Evolutionary conservation across 208 protist species (phyloP), one percentile per base, ranked within the genome.

Genomic region (Crithidia bombi): DNA sequence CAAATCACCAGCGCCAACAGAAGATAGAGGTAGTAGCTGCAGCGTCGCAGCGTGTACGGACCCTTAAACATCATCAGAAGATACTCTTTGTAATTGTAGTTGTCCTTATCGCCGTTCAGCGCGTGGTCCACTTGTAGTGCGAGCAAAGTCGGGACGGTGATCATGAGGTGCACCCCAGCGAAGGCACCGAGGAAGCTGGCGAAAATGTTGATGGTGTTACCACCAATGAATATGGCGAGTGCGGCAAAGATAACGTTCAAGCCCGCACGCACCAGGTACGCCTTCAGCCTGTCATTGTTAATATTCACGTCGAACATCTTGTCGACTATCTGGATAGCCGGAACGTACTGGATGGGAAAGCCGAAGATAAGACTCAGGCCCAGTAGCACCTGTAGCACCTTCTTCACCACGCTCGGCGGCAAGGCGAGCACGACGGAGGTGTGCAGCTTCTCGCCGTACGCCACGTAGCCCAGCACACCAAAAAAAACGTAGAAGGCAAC

Each of bases 321-420:
- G 59, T 92, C 89, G 12, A 92, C 72, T 25, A 94, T 73, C 61
- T 94, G 86, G 58, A 94, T 94, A 9, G 89, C 89, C n/a, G 89
- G 89, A 2, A 91, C 74, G 69, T 82, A 94, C 70, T 92, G 86
- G 49, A 94, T 85, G 15, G 89, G 89, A 59, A 89, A 92, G 32
- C 86, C 78, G 33, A 94, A 81, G 36, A 94, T 72, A 9, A 94
- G 73, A 67, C 85, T 91, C 33, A 92, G 49, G 0, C 82, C 89
- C 15, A 94, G 65, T 12, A 89, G 67, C 26, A 81, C 69, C 61
- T 91, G 82, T 55, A 91, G 43, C 6, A 79, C 38, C 30, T 49
- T 57, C 69, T 86, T 92, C 50, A 81, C 72, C 39, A 39, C 35
- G 26, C 82, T 74, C 11, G 59, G n/a, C 2, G 82, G 85, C 28